Evolutionary conservation across 495 filamentous ascomycete genomes (phyloP).

Genomic region (Lasiosphaeriaceae sp.): DNA sequence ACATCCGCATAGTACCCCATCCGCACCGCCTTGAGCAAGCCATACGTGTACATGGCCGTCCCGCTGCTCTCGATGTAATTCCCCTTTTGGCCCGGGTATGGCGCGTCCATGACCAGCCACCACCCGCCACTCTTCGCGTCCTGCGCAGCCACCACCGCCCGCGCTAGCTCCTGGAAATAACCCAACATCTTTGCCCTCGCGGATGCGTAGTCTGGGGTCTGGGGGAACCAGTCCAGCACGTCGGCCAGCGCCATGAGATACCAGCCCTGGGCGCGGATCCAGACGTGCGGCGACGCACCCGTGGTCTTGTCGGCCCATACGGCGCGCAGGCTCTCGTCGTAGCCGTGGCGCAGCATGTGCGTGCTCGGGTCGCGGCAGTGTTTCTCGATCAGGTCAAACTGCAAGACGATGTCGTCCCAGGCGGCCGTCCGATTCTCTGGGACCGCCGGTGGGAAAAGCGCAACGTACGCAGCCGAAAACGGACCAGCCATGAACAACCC

Average conservation of each 20-base stretch:
- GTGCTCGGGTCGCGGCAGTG: slow-evolving; percentile 46
- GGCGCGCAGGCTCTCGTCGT: slow-evolving; percentile 50
- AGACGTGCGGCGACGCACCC: slow-evolving; percentile 53
- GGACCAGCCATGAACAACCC: slow-evolving; percentile 52
- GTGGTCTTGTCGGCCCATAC: slow-evolving; percentile 55
- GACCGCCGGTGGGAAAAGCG: slow-evolving; percentile 36
- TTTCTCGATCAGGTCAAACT: slow-evolving; percentile 50
- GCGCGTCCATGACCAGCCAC: slow-evolving; percentile 56
- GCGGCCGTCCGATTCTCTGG: slow-evolving; percentile 11
- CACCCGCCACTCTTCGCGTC: slow-evolving; percentile 49
- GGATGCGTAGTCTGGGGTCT: slow-evolving; percentile 16
- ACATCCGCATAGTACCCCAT: slow-evolving; percentile 28
- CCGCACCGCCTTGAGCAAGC: slow-evolving; percentile 49
- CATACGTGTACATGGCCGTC: slow-evolving; percentile 58
- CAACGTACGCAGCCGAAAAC: slow-evolving; percentile 48
- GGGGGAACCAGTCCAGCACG: slow-evolving; percentile 47
- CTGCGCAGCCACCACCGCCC: slow-evolving; percentile 39
- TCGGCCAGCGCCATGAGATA: slow-evolving; percentile 57
- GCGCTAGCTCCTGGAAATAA: slow-evolving; percentile 40
- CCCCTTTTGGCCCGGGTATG: slow-evolving; percentile 37
- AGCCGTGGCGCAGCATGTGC: slow-evolving; percentile 54
- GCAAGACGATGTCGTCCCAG: slow-evolving; percentile 45
- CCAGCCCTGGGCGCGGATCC: slow-evolving; percentile 58
- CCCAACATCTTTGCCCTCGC: slow-evolving; percentile 29
- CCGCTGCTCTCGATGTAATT: slow-evolving; percentile 62